phyloP scores from a whole-genome alignment of 176 grass and related monocot species.

The Panicum miliaceum region DNA sequence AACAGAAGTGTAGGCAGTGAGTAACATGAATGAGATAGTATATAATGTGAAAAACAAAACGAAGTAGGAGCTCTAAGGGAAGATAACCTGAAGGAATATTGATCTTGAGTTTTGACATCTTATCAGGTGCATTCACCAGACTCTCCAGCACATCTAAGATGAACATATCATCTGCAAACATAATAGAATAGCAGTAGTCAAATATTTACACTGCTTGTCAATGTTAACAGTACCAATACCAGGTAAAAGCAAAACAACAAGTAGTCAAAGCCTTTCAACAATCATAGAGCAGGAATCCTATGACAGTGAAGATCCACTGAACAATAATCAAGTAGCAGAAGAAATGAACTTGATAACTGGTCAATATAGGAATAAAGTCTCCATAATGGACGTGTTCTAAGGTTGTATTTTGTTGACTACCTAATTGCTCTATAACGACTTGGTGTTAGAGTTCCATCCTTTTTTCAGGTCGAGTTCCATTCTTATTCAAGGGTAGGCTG shows the following conservation, averaged over 20 bases:
- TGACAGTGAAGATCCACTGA: conserved; percentile 8
- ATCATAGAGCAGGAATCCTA: conserved; percentile 11
- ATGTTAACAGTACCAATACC: conserved; percentile 8
- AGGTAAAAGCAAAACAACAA: background rate
- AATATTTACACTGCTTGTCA: background rate
- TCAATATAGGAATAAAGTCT: background rate
- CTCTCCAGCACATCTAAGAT: conserved; percentile 53
- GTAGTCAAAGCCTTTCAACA: background rate
- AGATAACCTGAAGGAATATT: conserved; percentile 53
- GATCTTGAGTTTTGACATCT: conserved; percentile 27
- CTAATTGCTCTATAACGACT: background rate
- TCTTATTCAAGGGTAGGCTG: background rate
- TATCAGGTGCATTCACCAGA: conserved; percentile 36
- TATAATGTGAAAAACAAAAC: conserved; percentile 23
- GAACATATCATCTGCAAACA: conserved; percentile 58
- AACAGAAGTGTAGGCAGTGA: conserved; percentile 6
- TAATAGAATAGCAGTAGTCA: background rate
- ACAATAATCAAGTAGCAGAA: conserved; percentile 28
- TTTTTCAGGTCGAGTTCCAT: background rate
- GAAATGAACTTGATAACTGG: conserved; percentile 21
- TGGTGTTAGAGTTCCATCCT: background rate
- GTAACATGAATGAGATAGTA: conserved; percentile 12
- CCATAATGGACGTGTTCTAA: conserved; percentile 7
- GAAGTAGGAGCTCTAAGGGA: background rate
- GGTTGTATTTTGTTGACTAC: background rate